These are phyloP conservation scores for Trypanosoma congolense DNA, from an alignment of 208 protist genomes.

Conservation along the genomic window DNA sequence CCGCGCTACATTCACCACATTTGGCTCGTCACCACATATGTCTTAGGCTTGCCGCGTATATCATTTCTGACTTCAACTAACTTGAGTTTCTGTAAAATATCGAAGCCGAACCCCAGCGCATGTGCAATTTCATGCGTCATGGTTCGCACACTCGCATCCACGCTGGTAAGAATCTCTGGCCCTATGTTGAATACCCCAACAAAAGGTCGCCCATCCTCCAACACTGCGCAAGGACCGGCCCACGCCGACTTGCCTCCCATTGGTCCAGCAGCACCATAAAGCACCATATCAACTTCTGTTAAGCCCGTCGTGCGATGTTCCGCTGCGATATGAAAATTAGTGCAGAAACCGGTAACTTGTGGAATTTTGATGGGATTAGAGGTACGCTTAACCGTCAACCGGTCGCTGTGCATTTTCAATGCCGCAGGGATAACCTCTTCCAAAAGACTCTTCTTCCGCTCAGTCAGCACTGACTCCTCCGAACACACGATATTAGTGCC, in stretches of 20 bases:
- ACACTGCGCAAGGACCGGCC: conserved; percentile 36
- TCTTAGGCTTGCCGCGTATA: conserved; percentile 12
- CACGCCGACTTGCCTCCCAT: conserved; percentile 33
- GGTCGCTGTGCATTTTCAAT: conserved; percentile 35
- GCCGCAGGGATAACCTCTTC: conserved; percentile 30
- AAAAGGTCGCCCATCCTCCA: conserved; percentile 18
- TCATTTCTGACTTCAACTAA: conserved; percentile 7
- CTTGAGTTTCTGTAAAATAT: conserved; percentile 4
- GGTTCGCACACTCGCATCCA: conserved; percentile 14
- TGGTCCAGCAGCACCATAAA: conserved; percentile 57
- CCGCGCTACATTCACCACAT: conserved; percentile 3
- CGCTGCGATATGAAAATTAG: not conserved
- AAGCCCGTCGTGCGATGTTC: conserved; percentile 40
- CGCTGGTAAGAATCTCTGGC: conserved; percentile 23
- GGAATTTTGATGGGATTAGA: conserved; percentile 16
- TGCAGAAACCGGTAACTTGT: conserved; percentile 7
- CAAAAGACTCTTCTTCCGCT: conserved; percentile 17
- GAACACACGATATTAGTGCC: conserved; percentile 22
- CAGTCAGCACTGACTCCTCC: conserved; percentile 27
- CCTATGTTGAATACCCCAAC: conserved; percentile 51
- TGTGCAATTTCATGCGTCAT: conserved; percentile 79
- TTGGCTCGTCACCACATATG: conserved; percentile 4
- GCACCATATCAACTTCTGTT: conserved; percentile 38
- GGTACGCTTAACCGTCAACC: conserved; percentile 37
- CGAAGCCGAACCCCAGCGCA: conserved; percentile 51